phyloP scores from a whole-genome alignment of 2,329 filamentous ascomycete species.

The Colletotrichum sp. region DNA sequence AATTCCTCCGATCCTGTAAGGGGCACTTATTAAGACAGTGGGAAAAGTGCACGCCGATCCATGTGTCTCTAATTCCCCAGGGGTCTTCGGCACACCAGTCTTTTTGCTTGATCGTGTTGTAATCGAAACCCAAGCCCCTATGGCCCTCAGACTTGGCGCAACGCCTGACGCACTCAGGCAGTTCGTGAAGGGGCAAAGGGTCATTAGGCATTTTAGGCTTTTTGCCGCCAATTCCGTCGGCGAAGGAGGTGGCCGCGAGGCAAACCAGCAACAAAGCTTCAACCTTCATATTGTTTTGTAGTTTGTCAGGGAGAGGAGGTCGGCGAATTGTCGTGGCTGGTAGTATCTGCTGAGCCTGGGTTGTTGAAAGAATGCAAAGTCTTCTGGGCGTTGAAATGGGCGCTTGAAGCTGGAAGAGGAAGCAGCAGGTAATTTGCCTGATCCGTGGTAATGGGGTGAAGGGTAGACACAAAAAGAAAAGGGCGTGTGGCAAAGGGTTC shows the following conservation, averaged over 20 bases:
- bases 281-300: background rate
- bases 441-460: too few relatives aligned
- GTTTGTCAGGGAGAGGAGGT: background rate
- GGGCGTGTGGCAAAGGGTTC: too few relatives aligned
- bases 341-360: background rate
- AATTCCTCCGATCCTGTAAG: background rate
- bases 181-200: background rate
- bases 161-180: background rate
- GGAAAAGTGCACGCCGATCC: background rate
- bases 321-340: background rate
- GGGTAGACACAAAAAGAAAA: too few relatives aligned
- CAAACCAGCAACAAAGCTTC: background rate
- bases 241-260: background rate
- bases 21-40: background rate
- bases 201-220: background rate
- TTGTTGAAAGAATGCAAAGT: background rate
- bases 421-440: background rate
- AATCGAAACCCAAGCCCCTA: background rate
- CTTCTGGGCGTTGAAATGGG: background rate
- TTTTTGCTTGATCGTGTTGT: background rate
- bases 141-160: background rate
- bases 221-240: background rate
- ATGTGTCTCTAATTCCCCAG: rapidly evolving
- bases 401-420: background rate
- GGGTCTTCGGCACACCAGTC: background rate